Evolutionary conservation across 2,329 filamentous ascomycete species (phyloP).

Genomic region (Byssoonygena ceratinophila): DNA sequence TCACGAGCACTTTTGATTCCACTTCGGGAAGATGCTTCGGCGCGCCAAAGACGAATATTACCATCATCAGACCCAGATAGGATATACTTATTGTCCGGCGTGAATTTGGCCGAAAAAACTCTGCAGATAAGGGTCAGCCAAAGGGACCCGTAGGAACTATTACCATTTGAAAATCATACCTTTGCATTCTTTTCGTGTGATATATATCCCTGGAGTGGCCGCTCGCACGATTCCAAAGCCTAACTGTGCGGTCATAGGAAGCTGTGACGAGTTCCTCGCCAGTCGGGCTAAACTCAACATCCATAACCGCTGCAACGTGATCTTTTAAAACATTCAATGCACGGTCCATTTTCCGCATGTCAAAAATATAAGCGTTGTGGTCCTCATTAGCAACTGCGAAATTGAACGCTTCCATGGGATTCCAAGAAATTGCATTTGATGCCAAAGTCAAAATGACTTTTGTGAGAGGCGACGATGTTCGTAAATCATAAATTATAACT

Average conservation of each 20-base stretch:
- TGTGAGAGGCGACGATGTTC: slow-evolving; percentile 70
- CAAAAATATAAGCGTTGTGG: slow-evolving; percentile 85
- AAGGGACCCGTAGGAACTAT: not conserved
- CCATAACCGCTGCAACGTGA: slow-evolving; percentile 87
- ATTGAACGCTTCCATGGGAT: slow-evolving; percentile 95
- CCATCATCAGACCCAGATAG: slow-evolving; percentile 89
- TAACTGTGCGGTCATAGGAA: slow-evolving; percentile 76
- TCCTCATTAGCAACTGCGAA: slow-evolving; percentile 89
- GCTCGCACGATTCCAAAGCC: slow-evolving; percentile 68
- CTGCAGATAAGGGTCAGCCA: slow-evolving; percentile 30
- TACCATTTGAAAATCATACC: slow-evolving; percentile 24
- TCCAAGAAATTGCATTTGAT: slow-evolving; percentile 78
- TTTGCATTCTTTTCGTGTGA: slow-evolving; percentile 96
- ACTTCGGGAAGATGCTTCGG: slow-evolving; percentile 69
- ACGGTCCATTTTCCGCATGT: slow-evolving; percentile 81
- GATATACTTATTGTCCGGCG: slow-evolving; percentile 79
- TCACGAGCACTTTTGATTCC: slow-evolving; percentile 79
- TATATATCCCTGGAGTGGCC: slow-evolving; percentile 89
- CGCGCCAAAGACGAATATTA: slow-evolving; percentile 80
- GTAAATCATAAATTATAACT: slow-evolving; percentile 81
- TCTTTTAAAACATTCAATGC: slow-evolving; percentile 84
- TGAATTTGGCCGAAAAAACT: slow-evolving; percentile 75
- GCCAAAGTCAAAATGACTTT: slow-evolving; percentile 74
- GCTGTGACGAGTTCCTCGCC: slow-evolving; percentile 88
- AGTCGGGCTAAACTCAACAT: slow-evolving; percentile 88